Evolutionary conservation across 345 rosid genomes (phyloP).

Genomic region (Rhizophora mangle): DNA sequence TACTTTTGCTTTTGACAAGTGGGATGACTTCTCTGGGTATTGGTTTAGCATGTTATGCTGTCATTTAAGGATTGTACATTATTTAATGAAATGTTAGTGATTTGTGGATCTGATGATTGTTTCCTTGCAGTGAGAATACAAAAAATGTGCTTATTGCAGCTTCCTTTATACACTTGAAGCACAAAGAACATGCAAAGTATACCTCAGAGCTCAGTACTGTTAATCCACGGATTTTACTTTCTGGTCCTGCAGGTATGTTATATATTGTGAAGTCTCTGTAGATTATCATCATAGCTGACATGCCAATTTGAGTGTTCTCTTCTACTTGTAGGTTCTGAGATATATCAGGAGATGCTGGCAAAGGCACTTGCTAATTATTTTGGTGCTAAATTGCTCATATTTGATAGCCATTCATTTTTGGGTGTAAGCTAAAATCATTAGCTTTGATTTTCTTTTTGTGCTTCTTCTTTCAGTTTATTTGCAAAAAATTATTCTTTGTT

Average conservation of each 20-base stretch:
- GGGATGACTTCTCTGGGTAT: background rate
- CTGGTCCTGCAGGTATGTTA: conserved; percentile 85
- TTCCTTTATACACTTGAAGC: conserved; percentile 80
- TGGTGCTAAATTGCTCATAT: conserved; percentile 76
- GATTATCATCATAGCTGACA: conserved; percentile 1
- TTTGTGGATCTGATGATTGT: conserved; percentile 11
- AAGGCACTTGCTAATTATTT: conserved; percentile 82
- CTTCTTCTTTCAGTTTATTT: background rate
- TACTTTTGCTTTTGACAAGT: background rate
- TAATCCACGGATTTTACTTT: conserved; percentile 82
- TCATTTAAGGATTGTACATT: background rate
- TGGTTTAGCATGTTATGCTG: background rate
- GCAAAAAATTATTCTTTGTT: conserved; percentile 16
- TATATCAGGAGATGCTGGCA: conserved; percentile 87
- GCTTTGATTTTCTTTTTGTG: conserved; percentile 2
- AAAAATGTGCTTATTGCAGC: conserved; percentile 71
- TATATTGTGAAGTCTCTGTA: background rate
- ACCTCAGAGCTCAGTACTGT: conserved; percentile 65
- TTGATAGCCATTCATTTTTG: conserved; percentile 72
- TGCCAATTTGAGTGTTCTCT: conserved; percentile 14
- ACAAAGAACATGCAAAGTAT: conserved; percentile 65
- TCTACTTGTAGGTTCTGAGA: conserved; percentile 67
- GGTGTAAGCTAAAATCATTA: conserved; percentile 56
- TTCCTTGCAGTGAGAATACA: conserved; percentile 62
- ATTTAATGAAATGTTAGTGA: conserved; percentile 4